Base-by-base conservation (phyloP, 2,329 filamentous ascomycete genomes). In the Chrysosporium keratinophilum region DNA sequence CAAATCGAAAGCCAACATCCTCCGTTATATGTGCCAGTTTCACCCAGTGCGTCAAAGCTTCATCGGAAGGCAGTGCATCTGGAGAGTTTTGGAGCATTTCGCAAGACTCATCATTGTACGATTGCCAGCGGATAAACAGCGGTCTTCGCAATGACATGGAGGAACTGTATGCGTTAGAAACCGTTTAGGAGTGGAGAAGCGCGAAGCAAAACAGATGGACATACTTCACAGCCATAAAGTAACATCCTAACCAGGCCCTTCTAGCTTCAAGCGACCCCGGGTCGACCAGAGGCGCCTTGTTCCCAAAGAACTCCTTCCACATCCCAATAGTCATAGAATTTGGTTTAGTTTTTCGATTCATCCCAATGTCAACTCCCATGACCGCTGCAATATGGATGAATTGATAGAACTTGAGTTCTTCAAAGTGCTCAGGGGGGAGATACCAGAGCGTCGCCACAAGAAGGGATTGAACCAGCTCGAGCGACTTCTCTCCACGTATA, bases 361-460 rank as follows among this genome's bases (percentile, higher is more conserved):
- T 78, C 0, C 88, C 88, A 34, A 95, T 78, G 61, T 95, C 88
- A 52, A 94, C 82, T 23, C 84, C 85, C 83, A 95, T 87, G 61
- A 88, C 79, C 46, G 84, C 84, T 1, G 86, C 85, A 64, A 88
- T 81, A 66, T 95, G 87, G 44, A 88, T 82, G 59, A 93, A 78
- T 71, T 91, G 87, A 70, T 93, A 95, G 67, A 93, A 94, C 65
- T 93, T 93, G 63, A 91, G 80, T 69, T 93, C 85, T 63, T 94
- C 87, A 56, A 87, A 87, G 61, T 86, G 79, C 60, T 91, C 83
- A 0, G 88, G 88, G 14, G 88, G 87, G 66, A 82, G 83, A 67
- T 95, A 94, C 87, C 88, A 95, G 17, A 89, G 78, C n/a, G 84
- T 81, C 5, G 81, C 76, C 2, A 95, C 74, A 55, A 87, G 78